Percentiles rank a stretch among this genome's conserved stretches.
Evolutionary conservation across 371 early-diverging fungal genomes (phyloP).

Genomic region (Mortierella sp.): DNA sequence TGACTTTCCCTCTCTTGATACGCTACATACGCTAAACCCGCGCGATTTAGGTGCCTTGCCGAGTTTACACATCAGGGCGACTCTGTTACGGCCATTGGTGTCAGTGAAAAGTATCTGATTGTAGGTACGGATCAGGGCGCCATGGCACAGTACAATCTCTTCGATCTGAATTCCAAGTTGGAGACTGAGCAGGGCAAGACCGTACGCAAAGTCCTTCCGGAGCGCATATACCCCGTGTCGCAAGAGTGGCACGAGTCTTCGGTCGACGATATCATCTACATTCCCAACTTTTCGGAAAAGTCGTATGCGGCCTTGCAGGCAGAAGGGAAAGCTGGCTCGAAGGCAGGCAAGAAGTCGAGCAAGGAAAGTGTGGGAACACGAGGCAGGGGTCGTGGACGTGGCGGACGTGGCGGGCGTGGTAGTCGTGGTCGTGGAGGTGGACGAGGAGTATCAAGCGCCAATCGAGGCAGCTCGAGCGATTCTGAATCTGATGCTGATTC

Average conservation of each 20-base stretch:
- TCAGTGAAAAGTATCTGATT: slow-evolving; percentile 51
- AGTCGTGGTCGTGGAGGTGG: slow-evolving; percentile 57
- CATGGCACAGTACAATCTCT: slow-evolving; percentile 52
- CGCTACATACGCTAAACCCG: background rate
- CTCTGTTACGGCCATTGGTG: slow-evolving; percentile 49
- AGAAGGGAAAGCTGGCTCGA: slow-evolving; percentile 10
- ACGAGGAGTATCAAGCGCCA: slow-evolving; percentile 61
- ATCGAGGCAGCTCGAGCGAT: background rate
- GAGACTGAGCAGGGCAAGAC: background rate
- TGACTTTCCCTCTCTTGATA: background rate
- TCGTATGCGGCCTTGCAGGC: slow-evolving; percentile 32
- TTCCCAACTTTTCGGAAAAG: slow-evolving; percentile 44
- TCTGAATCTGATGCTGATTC: background rate
- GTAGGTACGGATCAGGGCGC: slow-evolving; percentile 44
- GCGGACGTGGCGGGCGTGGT: slow-evolving; percentile 67
- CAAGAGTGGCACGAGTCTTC: slow-evolving; percentile 74
- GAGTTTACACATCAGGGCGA: slow-evolving; percentile 33
- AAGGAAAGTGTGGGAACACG: slow-evolving; percentile 16
- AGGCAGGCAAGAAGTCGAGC: background rate
- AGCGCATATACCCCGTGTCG: slow-evolving; percentile 61
- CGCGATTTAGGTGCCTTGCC: slow-evolving; percentile 38
- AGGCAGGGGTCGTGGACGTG: slow-evolving; percentile 63
- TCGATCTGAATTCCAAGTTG: slow-evolving; percentile 14
- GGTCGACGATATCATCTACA: slow-evolving; percentile 66
- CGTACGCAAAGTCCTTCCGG: slow-evolving; percentile 12